phyloP scores from a whole-genome alignment of 495 filamentous ascomycete genomes.

The Neohortaea acidophila region DNA sequence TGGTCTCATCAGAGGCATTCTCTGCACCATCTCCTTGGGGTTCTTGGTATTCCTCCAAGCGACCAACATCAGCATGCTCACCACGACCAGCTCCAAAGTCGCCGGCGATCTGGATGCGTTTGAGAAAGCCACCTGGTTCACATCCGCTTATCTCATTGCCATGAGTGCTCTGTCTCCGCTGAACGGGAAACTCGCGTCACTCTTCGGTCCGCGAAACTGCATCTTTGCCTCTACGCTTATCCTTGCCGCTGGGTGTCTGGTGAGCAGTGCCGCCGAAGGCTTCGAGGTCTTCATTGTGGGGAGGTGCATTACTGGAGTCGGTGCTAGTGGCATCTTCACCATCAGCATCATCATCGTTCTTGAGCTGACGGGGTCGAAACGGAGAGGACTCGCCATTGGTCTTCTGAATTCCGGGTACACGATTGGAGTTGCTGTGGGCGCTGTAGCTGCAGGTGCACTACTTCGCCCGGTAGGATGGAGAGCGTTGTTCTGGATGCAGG shows the following conservation, averaged over 20 bases:
- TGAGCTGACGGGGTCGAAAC: constrained; percentile 45
- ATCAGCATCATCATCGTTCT: constrained; percentile 54
- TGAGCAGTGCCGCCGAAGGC: constrained; percentile 41
- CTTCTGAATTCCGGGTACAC: constrained; percentile 52
- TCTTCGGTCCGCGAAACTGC: constrained; percentile 50
- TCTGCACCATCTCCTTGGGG: constrained; percentile 18
- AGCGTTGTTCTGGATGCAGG: constrained; percentile 51
- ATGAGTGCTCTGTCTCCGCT: constrained; percentile 52
- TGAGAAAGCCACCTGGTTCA: constrained; percentile 58
- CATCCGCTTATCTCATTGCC: constrained; percentile 55
- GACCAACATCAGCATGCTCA: constrained; percentile 61
- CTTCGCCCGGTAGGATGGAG: constrained; percentile 51
- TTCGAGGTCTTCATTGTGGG: constrained; percentile 51
- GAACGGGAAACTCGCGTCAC: constrained; percentile 46
- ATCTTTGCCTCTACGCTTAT: constrained; percentile 40
- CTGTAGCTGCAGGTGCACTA: constrained; percentile 51
- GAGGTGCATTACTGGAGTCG: constrained; percentile 46
- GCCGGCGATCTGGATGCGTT: constrained; percentile 58
- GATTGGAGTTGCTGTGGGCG: constrained; percentile 52
- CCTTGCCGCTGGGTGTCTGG: constrained; percentile 44
- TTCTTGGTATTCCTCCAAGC: constrained; percentile 27
- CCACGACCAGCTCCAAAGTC: constrained; percentile 57
- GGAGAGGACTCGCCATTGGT: constrained; percentile 55
- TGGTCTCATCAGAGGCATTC: background rate
- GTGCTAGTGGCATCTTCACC: constrained; percentile 50